These are phyloP conservation scores for Mortierella hygrophila DNA, from an alignment of 192 early-diverging fungal genomes.

Conservation along the genomic window DNA sequence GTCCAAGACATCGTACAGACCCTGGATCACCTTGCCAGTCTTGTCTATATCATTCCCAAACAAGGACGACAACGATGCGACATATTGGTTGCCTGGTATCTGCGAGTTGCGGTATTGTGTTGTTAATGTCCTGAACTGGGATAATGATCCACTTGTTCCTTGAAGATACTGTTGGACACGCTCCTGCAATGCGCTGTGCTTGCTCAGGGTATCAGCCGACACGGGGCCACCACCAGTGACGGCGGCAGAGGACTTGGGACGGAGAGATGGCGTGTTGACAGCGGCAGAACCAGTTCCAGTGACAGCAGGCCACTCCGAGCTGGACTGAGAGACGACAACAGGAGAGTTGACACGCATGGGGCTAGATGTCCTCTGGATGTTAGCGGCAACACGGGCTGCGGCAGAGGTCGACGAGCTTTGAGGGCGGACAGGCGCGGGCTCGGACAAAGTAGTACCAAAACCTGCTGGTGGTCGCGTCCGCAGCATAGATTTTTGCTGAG, in stretches of 20 bases:
- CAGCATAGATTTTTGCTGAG: slow-evolving; percentile 33
- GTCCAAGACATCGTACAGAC: slow-evolving; percentile 64
- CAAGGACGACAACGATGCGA: slow-evolving; percentile 56
- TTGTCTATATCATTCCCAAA: slow-evolving; percentile 55
- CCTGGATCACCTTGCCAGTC: slow-evolving; percentile 63
- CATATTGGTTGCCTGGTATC: slow-evolving; percentile 57
- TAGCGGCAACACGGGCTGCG: slow-evolving; percentile 44
- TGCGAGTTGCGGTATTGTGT: slow-evolving; percentile 59
- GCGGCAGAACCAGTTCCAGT: slow-evolving; percentile 11
- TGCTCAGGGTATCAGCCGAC: slow-evolving; percentile 39
- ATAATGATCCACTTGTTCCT: slow-evolving; percentile 48
- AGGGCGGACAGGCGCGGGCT: slow-evolving; percentile 25
- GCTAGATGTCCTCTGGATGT: slow-evolving; percentile 50
- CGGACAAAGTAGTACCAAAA: slow-evolving; percentile 36
- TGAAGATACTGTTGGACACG: slow-evolving; percentile 52
- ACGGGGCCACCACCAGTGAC: neutral
- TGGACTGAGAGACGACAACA: slow-evolving; percentile 39
- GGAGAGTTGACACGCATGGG: slow-evolving; percentile 27
- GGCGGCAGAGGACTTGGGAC: neutral
- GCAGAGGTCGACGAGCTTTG: slow-evolving; percentile 32
- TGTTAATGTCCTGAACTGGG: slow-evolving; percentile 64
- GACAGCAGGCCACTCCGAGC: slow-evolving; percentile 44
- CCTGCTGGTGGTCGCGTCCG: slow-evolving; percentile 51
- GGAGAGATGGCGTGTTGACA: neutral
- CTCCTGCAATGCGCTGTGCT: slow-evolving; percentile 58